Conservation (phyloP, 176 grass and related monocot species). For the Stipa capillata region DNA sequence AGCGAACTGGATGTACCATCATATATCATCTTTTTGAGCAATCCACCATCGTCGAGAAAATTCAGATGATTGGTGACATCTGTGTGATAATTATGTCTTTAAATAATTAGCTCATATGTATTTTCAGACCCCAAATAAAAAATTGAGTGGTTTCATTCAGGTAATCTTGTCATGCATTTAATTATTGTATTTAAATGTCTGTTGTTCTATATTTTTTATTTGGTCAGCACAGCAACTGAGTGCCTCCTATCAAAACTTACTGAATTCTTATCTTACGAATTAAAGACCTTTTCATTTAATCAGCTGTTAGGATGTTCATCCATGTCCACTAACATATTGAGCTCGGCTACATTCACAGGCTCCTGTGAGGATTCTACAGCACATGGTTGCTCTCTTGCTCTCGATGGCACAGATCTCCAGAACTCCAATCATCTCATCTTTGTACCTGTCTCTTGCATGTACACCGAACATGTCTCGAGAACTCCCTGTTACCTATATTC, state of each 20-base stretch:
- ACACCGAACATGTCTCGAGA: too few species aligned
- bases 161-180: background rate
- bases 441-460: too few species aligned
- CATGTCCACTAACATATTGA: too few species aligned
- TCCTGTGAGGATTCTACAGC: background rate
- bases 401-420: background rate
- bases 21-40: background rate
- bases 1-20: background rate
- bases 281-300: too few species aligned
- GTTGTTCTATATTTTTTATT: background rate
- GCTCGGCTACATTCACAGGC: slow-evolving; percentile 1
- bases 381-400: background rate
- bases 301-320: too few species aligned
- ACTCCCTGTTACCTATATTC: too few species aligned
- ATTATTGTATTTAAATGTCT: background rate
- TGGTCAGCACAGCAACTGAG: background rate
- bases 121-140: background rate
- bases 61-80: too few species aligned
- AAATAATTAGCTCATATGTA: background rate
- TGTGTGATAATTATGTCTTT: background rate
- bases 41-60: background rate
- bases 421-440: too few species aligned
- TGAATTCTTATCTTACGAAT: background rate
- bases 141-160: background rate
- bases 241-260: background rate